Evolutionary conservation across 495 filamentous ascomycete species (phyloP).

Genomic region (Filosporella fistucella): DNA sequence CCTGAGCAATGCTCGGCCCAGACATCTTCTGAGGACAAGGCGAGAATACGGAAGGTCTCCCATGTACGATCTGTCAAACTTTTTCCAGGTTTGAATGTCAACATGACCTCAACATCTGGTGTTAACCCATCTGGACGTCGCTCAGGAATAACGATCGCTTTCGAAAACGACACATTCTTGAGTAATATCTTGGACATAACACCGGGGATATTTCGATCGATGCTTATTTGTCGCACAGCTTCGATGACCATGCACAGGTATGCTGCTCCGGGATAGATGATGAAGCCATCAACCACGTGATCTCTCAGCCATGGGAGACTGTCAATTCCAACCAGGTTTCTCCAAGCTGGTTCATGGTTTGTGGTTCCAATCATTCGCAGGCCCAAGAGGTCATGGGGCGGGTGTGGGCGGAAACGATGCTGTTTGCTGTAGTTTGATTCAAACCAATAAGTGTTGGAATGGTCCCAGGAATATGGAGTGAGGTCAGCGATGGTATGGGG

Average conservation of each 20-base stretch:
- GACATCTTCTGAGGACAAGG: neutral
- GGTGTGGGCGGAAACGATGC: slow-evolving; percentile 25
- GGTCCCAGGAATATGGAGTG: slow-evolving; percentile 31
- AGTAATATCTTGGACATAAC: neutral
- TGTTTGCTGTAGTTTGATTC: slow-evolving; percentile 26
- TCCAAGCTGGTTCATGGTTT: slow-evolving; percentile 36
- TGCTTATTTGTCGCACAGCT: slow-evolving; percentile 21
- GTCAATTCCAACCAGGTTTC: slow-evolving; percentile 31
- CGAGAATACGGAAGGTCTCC: neutral
- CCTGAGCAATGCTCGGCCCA: slow-evolving; percentile 8
- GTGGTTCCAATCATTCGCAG: slow-evolving; percentile 40
- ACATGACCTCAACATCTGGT: neutral
- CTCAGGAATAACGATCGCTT: slow-evolving; percentile 11
- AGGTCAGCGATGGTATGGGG: slow-evolving; percentile 28
- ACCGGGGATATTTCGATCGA: neutral
- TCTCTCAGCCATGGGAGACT: slow-evolving; percentile 25
- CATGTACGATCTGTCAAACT: neutral
- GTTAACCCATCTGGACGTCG: neutral
- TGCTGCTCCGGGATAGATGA: slow-evolving; percentile 30
- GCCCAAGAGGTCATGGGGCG: slow-evolving; percentile 32
- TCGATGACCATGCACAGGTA: slow-evolving; percentile 40
- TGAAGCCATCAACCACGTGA: slow-evolving; percentile 20
- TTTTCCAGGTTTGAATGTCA: neutral
- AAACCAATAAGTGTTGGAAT: slow-evolving; percentile 20
- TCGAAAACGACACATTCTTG: slow-evolving; percentile 3